These are phyloP conservation scores for Aquilaria yunnanensis DNA, from an alignment of 345 rosid genomes.

Conservation along the genomic window DNA sequence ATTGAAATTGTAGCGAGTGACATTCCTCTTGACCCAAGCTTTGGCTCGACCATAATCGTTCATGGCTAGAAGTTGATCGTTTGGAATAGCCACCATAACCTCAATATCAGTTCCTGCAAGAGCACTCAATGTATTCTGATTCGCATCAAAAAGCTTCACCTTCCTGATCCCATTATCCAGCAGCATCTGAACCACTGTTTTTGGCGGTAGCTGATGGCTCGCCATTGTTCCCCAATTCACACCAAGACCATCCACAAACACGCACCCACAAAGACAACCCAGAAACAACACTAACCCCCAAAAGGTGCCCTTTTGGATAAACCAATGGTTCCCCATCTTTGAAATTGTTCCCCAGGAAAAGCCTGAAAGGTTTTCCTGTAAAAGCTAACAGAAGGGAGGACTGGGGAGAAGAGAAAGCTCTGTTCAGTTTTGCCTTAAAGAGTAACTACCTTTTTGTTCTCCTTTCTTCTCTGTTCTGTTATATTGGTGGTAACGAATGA, in stretches of 20 bases:
- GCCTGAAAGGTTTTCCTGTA: not conserved
- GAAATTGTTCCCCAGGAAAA: not conserved
- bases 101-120: constrained; percentile 72
- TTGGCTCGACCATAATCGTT: constrained; percentile 46
- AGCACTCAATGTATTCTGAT: constrained; percentile 50
- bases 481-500: not conserved
- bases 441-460: no score
- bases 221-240: constrained; percentile 94
- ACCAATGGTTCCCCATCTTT: constrained; percentile 10
- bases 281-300: not conserved
- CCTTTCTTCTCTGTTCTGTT: no score
- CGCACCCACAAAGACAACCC: not conserved
- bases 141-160: constrained; percentile 87
- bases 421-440: no score
- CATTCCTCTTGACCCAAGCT: constrained; percentile 63
- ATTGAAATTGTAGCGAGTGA: constrained; percentile 57
- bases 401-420: not conserved
- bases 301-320: not conserved
- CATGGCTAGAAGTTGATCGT: constrained; percentile 67
- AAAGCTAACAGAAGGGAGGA: not conserved
- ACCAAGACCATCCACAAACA: constrained; percentile 48
- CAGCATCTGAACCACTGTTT: constrained; percentile 65
- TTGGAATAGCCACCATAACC: constrained; percentile 95
- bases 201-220: constrained; percentile 55
- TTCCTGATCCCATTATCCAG: constrained; percentile 74